These are phyloP conservation scores for Populus tremula DNA, from an alignment of 345 rosid species.

Conservation along the genomic window DNA sequence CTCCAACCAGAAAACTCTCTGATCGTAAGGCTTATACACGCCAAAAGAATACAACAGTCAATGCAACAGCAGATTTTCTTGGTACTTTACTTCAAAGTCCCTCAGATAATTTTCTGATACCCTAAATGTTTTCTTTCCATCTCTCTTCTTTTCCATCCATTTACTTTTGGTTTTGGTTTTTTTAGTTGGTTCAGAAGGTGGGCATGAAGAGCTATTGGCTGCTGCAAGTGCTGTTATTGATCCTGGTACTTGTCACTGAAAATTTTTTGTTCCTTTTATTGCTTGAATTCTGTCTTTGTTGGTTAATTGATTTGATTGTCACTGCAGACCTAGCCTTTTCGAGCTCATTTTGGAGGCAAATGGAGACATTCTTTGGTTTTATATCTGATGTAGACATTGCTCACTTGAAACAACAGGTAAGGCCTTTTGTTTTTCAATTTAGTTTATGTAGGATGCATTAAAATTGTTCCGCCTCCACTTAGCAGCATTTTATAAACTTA, in stretches of 20 bases:
- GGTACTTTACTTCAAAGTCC: constrained; percentile 49
- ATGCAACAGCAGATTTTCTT: constrained; percentile 62
- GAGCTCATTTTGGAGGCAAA: constrained; percentile 71
- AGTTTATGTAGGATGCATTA: neutral
- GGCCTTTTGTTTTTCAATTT: constrained; percentile 5
- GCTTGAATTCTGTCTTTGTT: constrained; percentile 5
- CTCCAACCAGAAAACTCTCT: constrained; percentile 83
- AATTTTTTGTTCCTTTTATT: constrained; percentile 15
- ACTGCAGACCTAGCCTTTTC: constrained; percentile 55
- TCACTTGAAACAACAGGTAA: constrained; percentile 73
- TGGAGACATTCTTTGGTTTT: constrained; percentile 73
- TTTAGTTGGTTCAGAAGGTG: constrained; percentile 73
- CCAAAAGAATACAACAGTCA: constrained; percentile 54
- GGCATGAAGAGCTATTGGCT: constrained; percentile 76
- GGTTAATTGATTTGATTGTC: constrained; percentile 33
- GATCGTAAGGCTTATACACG: constrained; percentile 83
- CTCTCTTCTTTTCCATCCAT: constrained; percentile 16
- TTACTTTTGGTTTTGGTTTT: constrained; percentile 31
- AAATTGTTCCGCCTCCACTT: neutral
- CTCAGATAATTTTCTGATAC: constrained; percentile 15
- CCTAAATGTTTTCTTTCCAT: neutral
- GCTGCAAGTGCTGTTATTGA: constrained; percentile 73
- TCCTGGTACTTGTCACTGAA: constrained; percentile 44
- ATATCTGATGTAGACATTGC: constrained; percentile 62
- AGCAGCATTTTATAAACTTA: neutral